Conservation (phyloP, 371 early-diverging fungal species). For the Haplosporangium sp. region DNA sequence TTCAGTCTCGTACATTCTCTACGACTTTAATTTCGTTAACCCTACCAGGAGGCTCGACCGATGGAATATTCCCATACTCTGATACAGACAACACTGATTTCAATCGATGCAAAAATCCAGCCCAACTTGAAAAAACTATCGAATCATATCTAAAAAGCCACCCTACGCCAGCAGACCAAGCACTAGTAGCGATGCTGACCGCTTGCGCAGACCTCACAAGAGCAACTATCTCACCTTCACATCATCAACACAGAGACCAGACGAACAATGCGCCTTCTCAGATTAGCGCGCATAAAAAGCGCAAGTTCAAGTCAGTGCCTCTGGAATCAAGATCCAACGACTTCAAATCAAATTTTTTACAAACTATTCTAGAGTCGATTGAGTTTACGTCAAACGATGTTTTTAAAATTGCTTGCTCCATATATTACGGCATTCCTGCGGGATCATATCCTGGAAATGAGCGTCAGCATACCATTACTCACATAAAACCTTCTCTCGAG, state of each 20-base stretch:
- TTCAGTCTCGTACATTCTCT: neutral
- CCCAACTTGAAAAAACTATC: constrained; percentile 40
- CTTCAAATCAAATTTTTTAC: constrained; percentile 16
- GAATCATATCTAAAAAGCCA: constrained; percentile 39
- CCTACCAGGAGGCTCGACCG: neutral
- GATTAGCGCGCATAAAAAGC: neutral
- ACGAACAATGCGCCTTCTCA: neutral
- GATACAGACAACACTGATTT: neutral
- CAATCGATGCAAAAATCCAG: constrained; percentile 32
- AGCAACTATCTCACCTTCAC: neutral
- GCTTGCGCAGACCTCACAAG: constrained; percentile 24
- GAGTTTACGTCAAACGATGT: constrained; percentile 38
- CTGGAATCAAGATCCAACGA: neutral
- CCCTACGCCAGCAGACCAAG: constrained; percentile 29
- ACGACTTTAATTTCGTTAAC: neutral
- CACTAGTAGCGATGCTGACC: constrained; percentile 38
- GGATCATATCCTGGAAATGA: neutral
- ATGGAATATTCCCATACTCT: neutral
- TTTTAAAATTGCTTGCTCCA: constrained; percentile 26
- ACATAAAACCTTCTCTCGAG: constrained; percentile 13
- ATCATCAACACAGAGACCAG: neutral
- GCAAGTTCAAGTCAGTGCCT: neutral
- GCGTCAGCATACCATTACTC: neutral
- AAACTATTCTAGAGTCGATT: constrained; percentile 35
- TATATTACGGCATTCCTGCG: constrained; percentile 22